Evolutionary conservation across 2,329 filamentous ascomycete species (phyloP), one percentile per base, ranked within the genome.

Genomic region (Tolypocladium ophioglossoides): DNA sequence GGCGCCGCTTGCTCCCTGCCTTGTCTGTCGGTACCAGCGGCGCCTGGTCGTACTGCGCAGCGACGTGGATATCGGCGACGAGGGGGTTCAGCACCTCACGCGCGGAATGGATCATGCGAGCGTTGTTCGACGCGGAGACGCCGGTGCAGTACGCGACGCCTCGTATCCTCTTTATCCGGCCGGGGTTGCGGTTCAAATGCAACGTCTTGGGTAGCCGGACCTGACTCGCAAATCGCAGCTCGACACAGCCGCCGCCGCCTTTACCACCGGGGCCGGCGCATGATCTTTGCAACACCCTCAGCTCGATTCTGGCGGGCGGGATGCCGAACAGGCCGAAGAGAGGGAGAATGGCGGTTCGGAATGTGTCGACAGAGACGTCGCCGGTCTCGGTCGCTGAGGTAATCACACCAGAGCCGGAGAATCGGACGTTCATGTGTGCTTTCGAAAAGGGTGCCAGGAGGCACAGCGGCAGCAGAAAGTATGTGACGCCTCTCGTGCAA

Each of bases 111-210:
- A 97, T 99, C 88, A 96, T 95, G 59, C 94, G 81, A 58, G 87
- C 89, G 68, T 97, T 99, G 69, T 96, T 96, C 51, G 87, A 91
- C 0, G 89, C 92, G 12, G 89, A 88, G 0, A 97, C 91, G 49
- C 95, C 94, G 1, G 89, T 91, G 54, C 88, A 87, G 71, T 97
- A 99, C 50, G 94, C 91, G 46, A 99, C 94, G 56, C 94, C 94
- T 54, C 92, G 81, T 60, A 99, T 87, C 62, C 85, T 84, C 78
- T 91, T 92, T 64, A 99, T 86, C 54, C 89, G 79, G 9, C 94
- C 94, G 0, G 91, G 84, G 58, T 83, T 87, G 62, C 95, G 79
- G 68, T 86, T 79, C 54, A 96, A 73, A 70, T 99, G 94, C 67
- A 99, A 75, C 39, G 94, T 99, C 75, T 95, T 96, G 12, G 94